Base-by-base conservation (phyloP, 371 early-diverging fungal genomes). In the Mortierella sp. region DNA sequence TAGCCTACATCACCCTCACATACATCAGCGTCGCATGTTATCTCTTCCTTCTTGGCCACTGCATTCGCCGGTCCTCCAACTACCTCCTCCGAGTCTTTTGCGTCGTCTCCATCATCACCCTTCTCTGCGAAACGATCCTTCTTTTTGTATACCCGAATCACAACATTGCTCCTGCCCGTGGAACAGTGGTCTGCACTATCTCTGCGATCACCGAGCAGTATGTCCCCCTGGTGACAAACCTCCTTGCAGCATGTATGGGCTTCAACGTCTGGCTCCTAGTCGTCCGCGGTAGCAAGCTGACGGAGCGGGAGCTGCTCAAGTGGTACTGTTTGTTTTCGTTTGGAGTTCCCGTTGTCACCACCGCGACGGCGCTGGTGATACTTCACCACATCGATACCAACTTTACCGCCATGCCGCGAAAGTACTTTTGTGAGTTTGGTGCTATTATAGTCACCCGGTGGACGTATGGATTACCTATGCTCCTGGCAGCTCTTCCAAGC, bases 1-100 rank as follows among this genome's bases (percentile, higher is more conserved):
- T 52, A 38, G 79, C 72, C 57, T 79, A 63, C 76, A 83, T 68
- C 4, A 60, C 31, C 34, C 63, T 34, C 63, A 31, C 63, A 31
- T 60, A 38, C 68, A 68, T 42, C 44, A 68, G 68, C 42, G 21
- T 38, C 21, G 68, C 24, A 38, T 42, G 68, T 11, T 68, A 42
- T 21, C 68, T 42, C 68, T 68, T 68, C 42, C 42, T 68, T 38
- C 44, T 68, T 4, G 68, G 42, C 10, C 68, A 68, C 34, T 68
- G 68, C 68, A 42, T 68, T 42, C 44, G 24, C 11, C 24, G 42
- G 10, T 34, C 38, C 21, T 24, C 10, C 44, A 68, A 42, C 68
- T 16, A 68, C 44, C 68, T 68, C 42, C 68, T 68, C 34, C 68
- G 24, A 24, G 24, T 68, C 4, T 42, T 68, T 68, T 68, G 68